Base-by-base conservation (phyloP, 352 stramenopile species). In the Thalassiosira livingstoniorum region DNA sequence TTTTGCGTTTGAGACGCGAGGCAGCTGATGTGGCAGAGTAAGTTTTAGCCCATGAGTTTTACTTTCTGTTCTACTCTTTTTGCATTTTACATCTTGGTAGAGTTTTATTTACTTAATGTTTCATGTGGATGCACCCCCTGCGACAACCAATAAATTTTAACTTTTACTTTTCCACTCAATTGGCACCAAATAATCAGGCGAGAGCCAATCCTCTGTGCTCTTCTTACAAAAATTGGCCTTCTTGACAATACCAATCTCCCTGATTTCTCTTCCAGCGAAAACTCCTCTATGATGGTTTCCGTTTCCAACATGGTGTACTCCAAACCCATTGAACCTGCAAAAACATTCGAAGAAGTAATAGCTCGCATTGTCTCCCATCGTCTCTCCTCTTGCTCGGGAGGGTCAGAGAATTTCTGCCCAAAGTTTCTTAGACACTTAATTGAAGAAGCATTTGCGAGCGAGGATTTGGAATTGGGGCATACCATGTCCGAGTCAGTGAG, bases 401-500 rank as follows among this genome's bases (percentile, higher is more conserved):
- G 54, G 11, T 61, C 54, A 13, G 60, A 79, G 31, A 70, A 53
- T 35, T 53, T 86, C 13, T 86, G 71, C 57, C 71, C 70, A 0
- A 53, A 62, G 5, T 73, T 70, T 53, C 29, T 81, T 29, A 32
- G 43, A 39, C 11, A 73, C 23, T 61, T 92, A 13, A 68, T 92
- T n/a, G n/a, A 75, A 21, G 64, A 86, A 23, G 71, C 74, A 4
- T 90, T 91, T 62, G 42, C 51, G 0, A 66, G n/a, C 2, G 23
- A 69, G 4, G 68, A 86, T 25, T 72, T 83, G 42, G 85, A 93
- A 80, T 21, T 86, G n/a, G 86, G 83, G 51, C 77, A 90, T 75
- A 89, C 80, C 65, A 90, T 92, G 78, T 62, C 60, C 0, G 80
- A 90, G 47, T 79, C 89, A 2, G 66, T 93, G 11, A 39, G 85